Evolutionary conservation across 2,329 filamentous ascomycete genomes (phyloP), one percentile per base, ranked within the genome.

Genomic region (Fulvia fulva): DNA sequence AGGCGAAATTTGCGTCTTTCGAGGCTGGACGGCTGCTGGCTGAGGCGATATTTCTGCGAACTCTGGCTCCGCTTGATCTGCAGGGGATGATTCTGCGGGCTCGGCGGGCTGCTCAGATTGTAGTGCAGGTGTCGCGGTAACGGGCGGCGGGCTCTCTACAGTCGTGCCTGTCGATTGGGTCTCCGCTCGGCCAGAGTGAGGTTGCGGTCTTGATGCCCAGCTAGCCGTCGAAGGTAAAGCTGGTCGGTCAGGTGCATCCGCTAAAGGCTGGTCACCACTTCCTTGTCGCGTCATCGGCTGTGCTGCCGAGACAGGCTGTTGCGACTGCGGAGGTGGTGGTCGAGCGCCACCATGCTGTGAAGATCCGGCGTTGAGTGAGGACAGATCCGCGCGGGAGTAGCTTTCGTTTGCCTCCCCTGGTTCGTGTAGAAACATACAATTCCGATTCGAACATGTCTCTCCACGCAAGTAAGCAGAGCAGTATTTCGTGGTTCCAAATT

Each of bases 371-470:
- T 97, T 97, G 81, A 97, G 90, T 19, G 92, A 95, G 1, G 93
- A 97, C 37, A 97, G 77, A 73, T 97, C 93, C 72, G 97, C 91
- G 50, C 94, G 85, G 8, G 91, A 96, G 72, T 96, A 97, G 75
- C 91, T 97, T 70, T 97, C 93, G 65, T 94, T 93, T 67, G 97
- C 94, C 70, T 99, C 94, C n/a, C 94, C 95, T 41, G 94, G 89
- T 75, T 99, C 95, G 71, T 99, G 94, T 52, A 99, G 77, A 74
- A 99, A 99, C 85, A 97, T 99, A 79, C 94, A 99, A 63, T 94
- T 93, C 53, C 92, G 87, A 70, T 99, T 99, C 57, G 90, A 91
- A 75, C 94, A 99, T 65, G 87, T 88, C 74, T 99, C 94, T 65
- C 95, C 91, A 58, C 95, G 89, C 19, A 99, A 81, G 80, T 95